A percentile compares a stretch with the other conserved stretches of the same genome.
phyloP scores from a whole-genome alignment of 208 protist genomes.

The Giardia muris region DNA sequence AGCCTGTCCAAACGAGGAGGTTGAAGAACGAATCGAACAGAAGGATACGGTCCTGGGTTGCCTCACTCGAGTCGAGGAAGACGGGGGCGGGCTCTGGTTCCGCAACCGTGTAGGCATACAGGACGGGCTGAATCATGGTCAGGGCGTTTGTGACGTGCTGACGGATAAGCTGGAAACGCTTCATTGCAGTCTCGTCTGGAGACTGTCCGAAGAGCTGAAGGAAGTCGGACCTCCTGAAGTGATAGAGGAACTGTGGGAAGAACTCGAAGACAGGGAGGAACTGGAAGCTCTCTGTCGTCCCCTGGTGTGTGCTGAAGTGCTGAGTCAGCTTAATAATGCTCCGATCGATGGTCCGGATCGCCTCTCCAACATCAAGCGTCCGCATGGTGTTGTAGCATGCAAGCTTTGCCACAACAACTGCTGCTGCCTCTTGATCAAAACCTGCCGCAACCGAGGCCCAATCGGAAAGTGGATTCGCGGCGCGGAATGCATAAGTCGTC shows the following conservation, averaged over 20 bases:
- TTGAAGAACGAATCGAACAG: constrained; percentile 25
- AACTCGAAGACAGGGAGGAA: constrained; percentile 23
- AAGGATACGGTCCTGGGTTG: not conserved
- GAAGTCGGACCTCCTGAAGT: constrained; percentile 26
- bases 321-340: not conserved
- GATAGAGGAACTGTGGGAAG: constrained; percentile 26
- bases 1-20: constrained; percentile 15
- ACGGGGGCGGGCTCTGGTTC: not conserved
- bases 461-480: not conserved
- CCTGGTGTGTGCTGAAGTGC: not conserved
- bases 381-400: not conserved
- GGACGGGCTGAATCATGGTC: constrained; percentile 17
- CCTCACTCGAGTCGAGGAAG: constrained; percentile 9
- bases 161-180: constrained; percentile 12
- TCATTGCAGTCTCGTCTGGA: constrained; percentile 25
- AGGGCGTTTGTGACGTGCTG: not conserved
- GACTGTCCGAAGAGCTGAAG: constrained; percentile 21
- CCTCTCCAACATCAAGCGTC: not conserved
- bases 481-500: not conserved
- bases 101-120: not conserved
- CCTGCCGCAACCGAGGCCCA: not conserved
- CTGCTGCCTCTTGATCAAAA: constrained; percentile 28
- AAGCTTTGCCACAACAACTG: not conserved
- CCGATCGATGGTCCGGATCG: not conserved
- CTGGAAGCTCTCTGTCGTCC: not conserved